phyloP scores from a whole-genome alignment of 768 basidiomycete species.

The Auriscalpium vulgare region DNA sequence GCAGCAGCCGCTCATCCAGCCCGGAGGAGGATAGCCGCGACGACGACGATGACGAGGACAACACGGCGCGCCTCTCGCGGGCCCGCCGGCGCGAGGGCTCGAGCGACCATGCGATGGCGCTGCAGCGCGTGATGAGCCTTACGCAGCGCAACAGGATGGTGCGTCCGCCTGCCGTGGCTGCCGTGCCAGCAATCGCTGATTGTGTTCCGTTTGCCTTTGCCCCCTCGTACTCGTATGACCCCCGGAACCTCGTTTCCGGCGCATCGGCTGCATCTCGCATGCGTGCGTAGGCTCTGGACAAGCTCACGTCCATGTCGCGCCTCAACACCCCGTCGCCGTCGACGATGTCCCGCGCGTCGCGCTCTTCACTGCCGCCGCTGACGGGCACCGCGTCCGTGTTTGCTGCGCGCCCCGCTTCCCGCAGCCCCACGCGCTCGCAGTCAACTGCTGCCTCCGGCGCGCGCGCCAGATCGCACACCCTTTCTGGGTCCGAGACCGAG shows the following conservation, averaged over 20 bases:
- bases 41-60: conserved; percentile 51
- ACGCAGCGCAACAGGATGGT: conserved; percentile 71
- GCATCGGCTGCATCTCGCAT: conserved; percentile 4
- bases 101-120: conserved; percentile 48
- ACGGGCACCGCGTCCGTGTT: conserved; percentile 28
- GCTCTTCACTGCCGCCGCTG: conserved; percentile 22
- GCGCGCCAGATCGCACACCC: conserved; percentile 20
- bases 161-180: conserved; percentile 19
- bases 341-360: conserved; percentile 28
- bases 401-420: conserved; percentile 25
- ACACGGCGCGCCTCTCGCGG: conserved; percentile 41
- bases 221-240: not conserved
- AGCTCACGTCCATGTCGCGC: conserved; percentile 52
- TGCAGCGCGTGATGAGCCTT: conserved; percentile 64
- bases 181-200: too few species aligned
- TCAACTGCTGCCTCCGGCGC: conserved; percentile 19
- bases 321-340: conserved; percentile 48
- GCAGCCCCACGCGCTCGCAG: conserved; percentile 22
- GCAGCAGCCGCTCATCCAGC: conserved; percentile 20
- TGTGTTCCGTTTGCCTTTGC: too few species aligned
- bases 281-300: conserved; percentile 20
- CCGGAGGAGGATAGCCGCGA: conserved; percentile 42
- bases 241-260: conserved; percentile 25
- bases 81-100: conserved; percentile 23
- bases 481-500: conserved; percentile 79